Evolutionary conservation across 352 stramenopile genomes (phyloP).

Genomic region (Blastocystis hominis): DNA sequence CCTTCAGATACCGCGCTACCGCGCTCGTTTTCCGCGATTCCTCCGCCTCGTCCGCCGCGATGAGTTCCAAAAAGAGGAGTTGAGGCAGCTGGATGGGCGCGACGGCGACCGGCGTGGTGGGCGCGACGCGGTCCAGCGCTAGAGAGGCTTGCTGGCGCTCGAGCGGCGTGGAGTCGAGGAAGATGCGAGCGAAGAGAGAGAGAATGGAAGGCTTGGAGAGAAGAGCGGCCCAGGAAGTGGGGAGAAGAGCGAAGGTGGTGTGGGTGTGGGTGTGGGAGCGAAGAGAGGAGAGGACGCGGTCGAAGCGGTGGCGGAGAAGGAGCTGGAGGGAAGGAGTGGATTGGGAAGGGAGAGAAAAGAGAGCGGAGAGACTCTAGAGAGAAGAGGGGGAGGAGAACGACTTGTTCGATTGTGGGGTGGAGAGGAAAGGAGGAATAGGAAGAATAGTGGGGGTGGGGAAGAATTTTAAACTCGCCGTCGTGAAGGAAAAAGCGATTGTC

Average conservation of each 20-base stretch:
- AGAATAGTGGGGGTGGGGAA: neutral
- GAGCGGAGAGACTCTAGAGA: neutral
- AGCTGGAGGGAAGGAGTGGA: neutral
- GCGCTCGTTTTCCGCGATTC: neutral
- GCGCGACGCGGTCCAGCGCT: neutral
- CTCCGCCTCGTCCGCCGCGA: neutral
- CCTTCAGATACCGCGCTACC: neutral
- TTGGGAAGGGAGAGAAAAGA: neutral
- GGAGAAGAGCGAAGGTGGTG: neutral
- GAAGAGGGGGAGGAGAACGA: neutral
- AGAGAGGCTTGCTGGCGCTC: neutral
- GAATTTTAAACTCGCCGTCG: neutral
- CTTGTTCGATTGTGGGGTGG: neutral
- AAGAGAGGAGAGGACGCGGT: neutral
- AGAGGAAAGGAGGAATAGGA: neutral
- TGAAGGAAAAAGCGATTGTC: conserved; percentile 19
- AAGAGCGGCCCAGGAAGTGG: neutral
- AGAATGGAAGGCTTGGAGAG: neutral
- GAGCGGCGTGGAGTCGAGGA: neutral
- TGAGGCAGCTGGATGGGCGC: neutral
- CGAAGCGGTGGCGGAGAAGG: too few relatives aligned
- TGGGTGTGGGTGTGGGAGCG: neutral
- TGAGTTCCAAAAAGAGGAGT: conserved; percentile 13
- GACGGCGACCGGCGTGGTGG: neutral
- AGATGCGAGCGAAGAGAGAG: neutral